Evolutionary conservation across 768 basidiomycete genomes (phyloP), one percentile per base, ranked within the genome.

Genomic region (Termitomyces sp.): DNA sequence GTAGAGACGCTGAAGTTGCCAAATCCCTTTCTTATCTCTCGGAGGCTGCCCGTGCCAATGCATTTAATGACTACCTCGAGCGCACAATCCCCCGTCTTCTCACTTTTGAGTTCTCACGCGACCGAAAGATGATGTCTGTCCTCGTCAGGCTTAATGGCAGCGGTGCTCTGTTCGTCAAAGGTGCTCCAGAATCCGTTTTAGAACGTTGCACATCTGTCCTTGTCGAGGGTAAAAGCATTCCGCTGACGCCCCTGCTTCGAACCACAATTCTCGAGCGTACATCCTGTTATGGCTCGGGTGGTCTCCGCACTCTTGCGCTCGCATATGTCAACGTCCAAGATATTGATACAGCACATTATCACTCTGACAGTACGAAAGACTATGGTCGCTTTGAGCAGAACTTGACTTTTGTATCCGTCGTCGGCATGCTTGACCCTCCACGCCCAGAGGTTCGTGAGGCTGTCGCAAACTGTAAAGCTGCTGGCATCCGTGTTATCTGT

Each of bases 91-190:
- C 86, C 18, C 87, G 95, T 58, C 81, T 97, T 15, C 76, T 97
- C 65, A 99, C 95, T 8, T 96, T 99, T 72, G 96, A 99, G 72
- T 98, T 99, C 75, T 93, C 95, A 22, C 87, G 96, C 20, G 96
- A 98, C 73, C 89, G 96, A 69, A 99, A 98, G 76, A 96, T 95
- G 86, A 98, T 98, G 96, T 97, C 96, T 22, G 95, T 98, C 54
- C 85, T 98, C 53, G 91, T 93, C 41, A 82, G 76, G 60, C 79
- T 85, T 57, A 83, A 85, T 58, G 82, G 81, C 1, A 73, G 72
- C 5, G 91, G 91, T n/a, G 82, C 89, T 8, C 79, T 98, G 6
- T 90, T 95, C 69, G 94, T 89, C 71, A 98, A 98, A 73, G 96
- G 96, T 39, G 96, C 96, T 3, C 96, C 96, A 7, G 96, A 99